These are phyloP conservation scores for Bacterosira constricta DNA, from an alignment of 108 stramenopile genomes.

Conservation along the genomic window DNA sequence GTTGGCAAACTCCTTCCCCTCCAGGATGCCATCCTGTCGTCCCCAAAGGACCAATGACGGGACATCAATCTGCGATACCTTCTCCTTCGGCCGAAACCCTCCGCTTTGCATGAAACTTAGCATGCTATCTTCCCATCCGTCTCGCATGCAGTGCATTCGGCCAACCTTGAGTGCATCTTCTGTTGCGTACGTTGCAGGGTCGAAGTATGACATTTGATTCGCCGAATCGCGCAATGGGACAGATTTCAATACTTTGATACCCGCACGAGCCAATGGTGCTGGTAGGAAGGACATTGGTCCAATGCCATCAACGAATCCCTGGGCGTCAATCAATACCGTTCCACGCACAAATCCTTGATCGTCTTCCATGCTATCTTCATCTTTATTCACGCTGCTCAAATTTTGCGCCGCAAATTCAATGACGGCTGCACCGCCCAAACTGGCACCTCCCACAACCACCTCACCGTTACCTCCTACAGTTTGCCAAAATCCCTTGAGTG, in stretches of 20 bases:
- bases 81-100: conserved; percentile 82
- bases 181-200: conserved; percentile 73
- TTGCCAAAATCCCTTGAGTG: conserved; percentile 72
- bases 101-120: conserved; percentile 84
- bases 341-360: conserved; percentile 60
- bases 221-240: conserved; percentile 73
- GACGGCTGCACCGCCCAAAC: conserved; percentile 79
- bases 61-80: conserved; percentile 65
- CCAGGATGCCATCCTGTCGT: conserved; percentile 89
- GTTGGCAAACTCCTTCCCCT: conserved; percentile 77
- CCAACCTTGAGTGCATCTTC: conserved; percentile 91
- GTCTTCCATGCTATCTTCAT: conserved; percentile 5
- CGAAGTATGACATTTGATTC: conserved; percentile 86
- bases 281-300: conserved; percentile 83
- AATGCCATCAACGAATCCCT: conserved; percentile 92
- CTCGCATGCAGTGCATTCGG: conserved; percentile 78
- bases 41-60: conserved; percentile 92
- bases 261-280: conserved; percentile 68
- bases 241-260: conserved; percentile 79
- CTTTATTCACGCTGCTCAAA: background rate
- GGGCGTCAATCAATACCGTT: conserved; percentile 75
- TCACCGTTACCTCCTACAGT: conserved; percentile 42
- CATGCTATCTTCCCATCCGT: conserved; percentile 87
- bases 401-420: conserved; percentile 72
- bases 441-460: conserved; percentile 74